Conservation (phyloP, 192 early-diverging fungal genomes). For the Glomus cerebriforme region DNA sequence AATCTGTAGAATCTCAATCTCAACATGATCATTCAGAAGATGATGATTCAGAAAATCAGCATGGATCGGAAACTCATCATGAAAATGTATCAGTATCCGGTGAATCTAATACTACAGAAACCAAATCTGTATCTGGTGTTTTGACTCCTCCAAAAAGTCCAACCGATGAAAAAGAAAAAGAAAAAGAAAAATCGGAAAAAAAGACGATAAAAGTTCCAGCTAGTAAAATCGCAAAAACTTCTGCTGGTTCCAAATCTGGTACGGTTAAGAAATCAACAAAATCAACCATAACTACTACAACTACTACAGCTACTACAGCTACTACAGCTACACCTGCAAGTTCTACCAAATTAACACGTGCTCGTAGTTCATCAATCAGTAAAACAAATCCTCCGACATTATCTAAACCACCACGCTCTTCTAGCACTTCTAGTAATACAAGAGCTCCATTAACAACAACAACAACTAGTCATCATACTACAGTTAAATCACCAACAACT, state of each 20-base stretch:
- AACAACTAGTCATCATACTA: not conserved
- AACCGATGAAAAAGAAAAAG: constrained; percentile 15
- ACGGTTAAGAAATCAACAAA: not conserved
- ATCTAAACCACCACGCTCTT: constrained; percentile 11
- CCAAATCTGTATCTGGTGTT: not conserved
- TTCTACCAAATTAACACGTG: not conserved
- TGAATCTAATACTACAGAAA: not conserved
- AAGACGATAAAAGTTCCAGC: constrained; percentile 1
- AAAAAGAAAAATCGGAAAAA: not conserved
- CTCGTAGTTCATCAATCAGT: constrained; percentile 16
- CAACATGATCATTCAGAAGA: not conserved
- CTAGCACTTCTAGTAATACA: not conserved
- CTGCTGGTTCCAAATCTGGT: constrained; percentile 3
- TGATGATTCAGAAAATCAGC: not conserved
- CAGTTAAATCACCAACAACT: not conserved
- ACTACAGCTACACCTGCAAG: not conserved
- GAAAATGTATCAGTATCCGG: constrained; percentile 16
- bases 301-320: not conserved
- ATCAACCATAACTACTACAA: too few species aligned
- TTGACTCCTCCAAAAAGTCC: constrained; percentile 34
- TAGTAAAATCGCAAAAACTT: constrained; percentile 13
- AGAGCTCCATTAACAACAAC: not conserved
- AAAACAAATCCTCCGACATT: not conserved
- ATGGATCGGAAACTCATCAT: not conserved
- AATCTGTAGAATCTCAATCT: not conserved